Conservation (phyloP, 2,329 filamentous ascomycete genomes). For the Colletotrichum aenigma region DNA sequence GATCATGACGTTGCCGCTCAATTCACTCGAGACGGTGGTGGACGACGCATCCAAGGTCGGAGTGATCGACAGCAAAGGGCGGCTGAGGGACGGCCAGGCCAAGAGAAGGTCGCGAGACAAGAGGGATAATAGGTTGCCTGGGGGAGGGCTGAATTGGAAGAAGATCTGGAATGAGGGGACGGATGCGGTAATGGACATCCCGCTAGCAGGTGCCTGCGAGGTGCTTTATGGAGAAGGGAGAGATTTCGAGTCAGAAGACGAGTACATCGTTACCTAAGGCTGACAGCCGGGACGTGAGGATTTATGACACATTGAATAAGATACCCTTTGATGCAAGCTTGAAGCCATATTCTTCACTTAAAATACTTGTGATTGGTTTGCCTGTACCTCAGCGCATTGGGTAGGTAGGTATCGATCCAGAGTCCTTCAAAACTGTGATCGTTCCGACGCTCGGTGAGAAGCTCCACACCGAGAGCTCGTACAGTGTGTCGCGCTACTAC, state of each 20-base stretch:
- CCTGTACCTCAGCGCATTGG: background rate
- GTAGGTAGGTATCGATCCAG: background rate
- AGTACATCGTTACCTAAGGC: conserved; percentile 14
- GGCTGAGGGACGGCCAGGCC: conserved; percentile 39
- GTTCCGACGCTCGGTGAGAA: background rate
- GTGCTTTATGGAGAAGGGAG: conserved; percentile 78
- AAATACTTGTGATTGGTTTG: accelerated
- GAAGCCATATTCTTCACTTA: background rate
- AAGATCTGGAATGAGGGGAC: conserved; percentile 90
- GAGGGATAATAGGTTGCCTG: conserved; percentile 40
- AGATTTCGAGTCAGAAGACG: conserved; percentile 27
- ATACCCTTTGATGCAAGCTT: background rate
- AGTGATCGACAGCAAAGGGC: conserved; percentile 74
- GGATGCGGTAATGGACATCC: conserved; percentile 96
- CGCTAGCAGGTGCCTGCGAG: conserved; percentile 92
- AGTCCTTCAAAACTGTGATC: background rate
- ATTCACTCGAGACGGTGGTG: conserved; percentile 85
- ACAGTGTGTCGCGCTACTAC: conserved; percentile 15
- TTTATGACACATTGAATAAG: background rate
- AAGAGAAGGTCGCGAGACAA: conserved; percentile 33
- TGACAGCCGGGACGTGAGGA: background rate
- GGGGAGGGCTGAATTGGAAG: conserved; percentile 69
- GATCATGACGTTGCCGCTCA: conserved; percentile 81
- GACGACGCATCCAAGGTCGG: conserved; percentile 90
- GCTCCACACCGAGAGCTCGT: conserved; percentile 11